A percentile compares a stretch with the other conserved stretches of the same genome.
Evolutionary conservation across 2,329 filamentous ascomycete species (phyloP).

Genomic region (Camptophora hylomeconis): DNA sequence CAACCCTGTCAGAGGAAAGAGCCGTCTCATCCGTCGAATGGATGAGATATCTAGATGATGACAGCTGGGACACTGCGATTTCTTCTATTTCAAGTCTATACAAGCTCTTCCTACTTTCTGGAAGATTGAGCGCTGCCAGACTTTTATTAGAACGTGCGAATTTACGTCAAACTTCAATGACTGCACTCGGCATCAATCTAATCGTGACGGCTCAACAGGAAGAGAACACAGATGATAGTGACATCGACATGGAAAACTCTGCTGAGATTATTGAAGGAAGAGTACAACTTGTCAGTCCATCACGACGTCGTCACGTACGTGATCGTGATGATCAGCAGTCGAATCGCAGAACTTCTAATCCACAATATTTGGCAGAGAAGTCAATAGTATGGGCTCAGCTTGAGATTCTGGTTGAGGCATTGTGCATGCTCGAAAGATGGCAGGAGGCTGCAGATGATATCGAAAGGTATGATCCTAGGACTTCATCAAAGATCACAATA

Average conservation of each 20-base stretch:
- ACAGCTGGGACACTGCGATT: slow-evolving; percentile 58
- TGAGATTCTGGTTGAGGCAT: slow-evolving; percentile 50
- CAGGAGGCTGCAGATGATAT: slow-evolving; percentile 39
- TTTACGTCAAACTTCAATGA: slow-evolving; percentile 33
- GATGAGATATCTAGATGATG: slow-evolving; percentile 59
- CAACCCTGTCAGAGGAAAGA: slow-evolving; percentile 50
- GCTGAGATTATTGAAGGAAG: slow-evolving; percentile 19
- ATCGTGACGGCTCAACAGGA: slow-evolving; percentile 13
- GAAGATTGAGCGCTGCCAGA: slow-evolving; percentile 40
- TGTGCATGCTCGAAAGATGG: slow-evolving; percentile 57
- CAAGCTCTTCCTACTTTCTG: slow-evolving; percentile 66
- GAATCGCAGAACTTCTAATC: slow-evolving; percentile 23
- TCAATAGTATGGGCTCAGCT: slow-evolving; percentile 55
- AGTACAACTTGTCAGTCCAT: slow-evolving; percentile 16
- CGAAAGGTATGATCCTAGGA: slow-evolving; percentile 27
- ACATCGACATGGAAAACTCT: slow-evolving; percentile 5
- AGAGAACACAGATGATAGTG: slow-evolving; percentile 16
- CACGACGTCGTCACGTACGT: slow-evolving; percentile 14
- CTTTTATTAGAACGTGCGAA: slow-evolving; percentile 39
- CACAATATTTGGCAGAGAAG: slow-evolving; percentile 36
- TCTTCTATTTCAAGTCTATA: slow-evolving; percentile 58
- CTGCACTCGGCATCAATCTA: slow-evolving; percentile 26
- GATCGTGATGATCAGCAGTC: too few species aligned
- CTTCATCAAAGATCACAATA: slow-evolving; percentile 2
- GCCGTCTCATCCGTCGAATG: slow-evolving; percentile 75